Percentiles rank a stretch among this genome's conserved stretches.
Evolutionary conservation across 495 filamentous ascomycete genomes (phyloP).

Genomic region (Pseudotulostoma volvatum): DNA sequence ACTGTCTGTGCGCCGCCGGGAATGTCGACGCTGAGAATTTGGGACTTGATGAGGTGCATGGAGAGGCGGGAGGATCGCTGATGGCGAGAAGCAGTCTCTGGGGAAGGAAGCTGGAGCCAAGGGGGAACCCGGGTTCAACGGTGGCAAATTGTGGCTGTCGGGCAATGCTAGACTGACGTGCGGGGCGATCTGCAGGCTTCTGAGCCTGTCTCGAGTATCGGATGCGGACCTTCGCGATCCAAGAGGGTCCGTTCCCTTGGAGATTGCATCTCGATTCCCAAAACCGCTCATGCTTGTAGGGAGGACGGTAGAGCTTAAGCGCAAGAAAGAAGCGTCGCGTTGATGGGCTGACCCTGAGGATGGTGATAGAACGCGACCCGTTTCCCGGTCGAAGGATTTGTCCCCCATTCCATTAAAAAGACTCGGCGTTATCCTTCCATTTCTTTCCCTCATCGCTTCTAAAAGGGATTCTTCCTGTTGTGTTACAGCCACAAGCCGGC

Average conservation of each 20-base stretch:
- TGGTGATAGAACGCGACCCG: constrained; percentile 17
- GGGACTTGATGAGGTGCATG: constrained; percentile 24
- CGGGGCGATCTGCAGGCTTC: constrained; percentile 8
- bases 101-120: constrained; percentile 26
- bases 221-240: constrained; percentile 18
- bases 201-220: constrained; percentile 23
- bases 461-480: constrained; percentile 71
- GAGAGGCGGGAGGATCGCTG: constrained; percentile 24
- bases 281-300: constrained; percentile 1
- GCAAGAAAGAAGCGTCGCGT: constrained; percentile 25
- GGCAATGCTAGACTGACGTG: constrained; percentile 22
- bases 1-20: constrained; percentile 29
- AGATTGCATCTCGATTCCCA: constrained; percentile 16
- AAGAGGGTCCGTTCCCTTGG: constrained; percentile 16
- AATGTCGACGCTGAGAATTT: constrained; percentile 21
- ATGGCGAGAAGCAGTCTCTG: constrained; percentile 29
- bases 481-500: constrained; percentile 70
- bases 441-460: constrained; percentile 62
- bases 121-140: constrained; percentile 26
- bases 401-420: constrained; percentile 37
- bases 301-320: constrained; percentile 23
- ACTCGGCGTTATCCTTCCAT: constrained; percentile 59
- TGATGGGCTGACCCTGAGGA: constrained; percentile 25
- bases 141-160: constrained; percentile 24
- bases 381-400: constrained; percentile 9